Base-by-base conservation (phyloP, 2,329 filamentous ascomycete species). In the Drechslerella stenobrocha region DNA sequence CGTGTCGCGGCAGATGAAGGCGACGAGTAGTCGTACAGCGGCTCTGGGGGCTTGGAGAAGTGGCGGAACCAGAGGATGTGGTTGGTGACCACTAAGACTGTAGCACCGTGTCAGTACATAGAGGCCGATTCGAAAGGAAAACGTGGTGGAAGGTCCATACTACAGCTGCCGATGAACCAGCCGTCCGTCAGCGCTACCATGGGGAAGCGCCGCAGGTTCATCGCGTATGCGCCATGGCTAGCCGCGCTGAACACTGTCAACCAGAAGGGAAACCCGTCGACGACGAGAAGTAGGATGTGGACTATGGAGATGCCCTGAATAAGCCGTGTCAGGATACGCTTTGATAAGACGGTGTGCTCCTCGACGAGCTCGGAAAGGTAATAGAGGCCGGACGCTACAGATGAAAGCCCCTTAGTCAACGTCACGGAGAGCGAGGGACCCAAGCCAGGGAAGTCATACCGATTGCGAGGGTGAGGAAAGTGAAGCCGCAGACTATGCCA, bases 341-440 rank as follows among this genome's bases (percentile, higher is more conserved):
- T 95, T 9, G 91, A 88, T 70, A 95, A 78, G 8, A 97, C 92
- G 2, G 92, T 96, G 76, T 98, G 92, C 77, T 98, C 93, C 78
- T 98, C 93, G 69, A 98, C 93, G 11, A 97, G 85, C 77, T 98
- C 93, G 22, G 92, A 96, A 55, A 98, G 87, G 77, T 98, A 98
- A 80, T 98, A 98, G 23, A 98, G 85, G 34, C 93, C 93, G n/a
- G 90, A 96, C 35, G 93, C 93, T 89, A 32, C 32, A 11, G 13
- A 15, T 18, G 44, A 46, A 28, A 55, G 5, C 6, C 34, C 34
- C 26, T 51, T 59, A 37, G 26, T 20, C 22, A 26, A 24, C 4
- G 30, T 26, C 9, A 50, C 44, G 18, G n/a, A 6, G 3, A 50
- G 15, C 42, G 34, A 51, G 26, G 63, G 24, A 47, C 42, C 55